A percentile compares a stretch with the other conserved stretches of the same genome.
These are phyloP conservation scores for Orbilia javanica DNA, from an alignment of 2,329 filamentous ascomycete species.

Conservation along the genomic window DNA sequence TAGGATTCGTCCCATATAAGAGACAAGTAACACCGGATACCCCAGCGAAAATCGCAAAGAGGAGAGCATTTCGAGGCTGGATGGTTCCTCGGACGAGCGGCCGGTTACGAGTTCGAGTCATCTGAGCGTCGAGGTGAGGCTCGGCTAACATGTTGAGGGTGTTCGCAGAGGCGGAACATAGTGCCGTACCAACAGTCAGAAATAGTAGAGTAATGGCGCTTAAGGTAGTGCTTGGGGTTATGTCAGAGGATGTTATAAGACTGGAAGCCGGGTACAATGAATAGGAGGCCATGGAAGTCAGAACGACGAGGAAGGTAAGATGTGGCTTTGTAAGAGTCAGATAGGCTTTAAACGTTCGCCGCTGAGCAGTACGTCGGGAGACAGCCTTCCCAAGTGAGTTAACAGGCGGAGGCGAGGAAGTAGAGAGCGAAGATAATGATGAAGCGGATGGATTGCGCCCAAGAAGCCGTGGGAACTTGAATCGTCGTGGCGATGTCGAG, in stretches of 20 bases:
- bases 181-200: conserved; percentile 86
- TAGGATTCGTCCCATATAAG: conserved; percentile 93
- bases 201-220: conserved; percentile 92
- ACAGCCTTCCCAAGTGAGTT: conserved; percentile 40
- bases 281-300: conserved; percentile 91
- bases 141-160: conserved; percentile 98
- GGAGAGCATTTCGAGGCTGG: conserved; percentile 75
- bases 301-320: conserved; percentile 88
- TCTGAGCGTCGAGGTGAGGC: conserved; percentile 86
- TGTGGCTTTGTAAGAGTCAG: conserved; percentile 96
- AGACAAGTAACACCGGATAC: conserved; percentile 77
- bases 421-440: conserved; percentile 22
- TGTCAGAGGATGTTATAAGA: conserved; percentile 77
- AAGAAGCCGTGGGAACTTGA: conserved; percentile 27
- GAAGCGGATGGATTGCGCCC: conserved; percentile 45
- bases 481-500: conserved; percentile 18
- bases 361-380: conserved; percentile 67
- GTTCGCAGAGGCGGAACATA: conserved; percentile 92
- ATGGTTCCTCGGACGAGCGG: conserved; percentile 87
- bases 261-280: conserved; percentile 92
- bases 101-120: conserved; percentile 91
- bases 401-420: conserved; percentile 2
- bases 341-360: conserved; percentile 80
- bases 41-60: conserved; percentile 83
- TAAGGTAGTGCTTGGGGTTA: conserved; percentile 79